Conservation (phyloP, 129 eudicot species). For the Chrysanthemum seticuspe region DNA sequence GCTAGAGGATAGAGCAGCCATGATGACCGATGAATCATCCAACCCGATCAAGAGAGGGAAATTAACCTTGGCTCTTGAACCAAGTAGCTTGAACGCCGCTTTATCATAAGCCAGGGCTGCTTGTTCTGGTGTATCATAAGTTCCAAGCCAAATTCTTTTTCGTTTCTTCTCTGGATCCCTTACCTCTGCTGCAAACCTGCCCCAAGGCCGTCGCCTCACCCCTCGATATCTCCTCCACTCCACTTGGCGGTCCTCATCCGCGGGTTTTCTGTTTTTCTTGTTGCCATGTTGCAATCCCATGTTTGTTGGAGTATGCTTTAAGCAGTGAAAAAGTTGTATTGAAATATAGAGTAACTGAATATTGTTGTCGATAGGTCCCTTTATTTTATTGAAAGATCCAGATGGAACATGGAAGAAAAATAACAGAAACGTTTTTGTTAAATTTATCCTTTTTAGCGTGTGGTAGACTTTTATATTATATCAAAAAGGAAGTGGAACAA, state of each 20-base stretch:
- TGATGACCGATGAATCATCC: slow-evolving; percentile 12
- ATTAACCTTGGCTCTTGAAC: slow-evolving; percentile 40
- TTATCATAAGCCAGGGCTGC: slow-evolving; percentile 37
- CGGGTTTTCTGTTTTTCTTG: slow-evolving; percentile 4
- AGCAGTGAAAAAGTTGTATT: neutral
- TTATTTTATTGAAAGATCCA: neutral
- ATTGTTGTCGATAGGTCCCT: neutral
- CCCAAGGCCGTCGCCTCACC: slow-evolving; percentile 38
- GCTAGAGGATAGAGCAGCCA: slow-evolving; percentile 8
- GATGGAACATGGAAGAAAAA: no score
- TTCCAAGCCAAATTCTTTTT: slow-evolving; percentile 35
- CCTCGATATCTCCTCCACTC: slow-evolving; percentile 35
- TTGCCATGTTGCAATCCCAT: slow-evolving; percentile 16
- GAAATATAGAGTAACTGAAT: no score
- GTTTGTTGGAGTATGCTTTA: neutral
- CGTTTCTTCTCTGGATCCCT: slow-evolving; percentile 32
- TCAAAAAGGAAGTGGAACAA: no score
- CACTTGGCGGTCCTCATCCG: neutral
- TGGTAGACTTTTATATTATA: no score
- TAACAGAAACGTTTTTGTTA: no score
- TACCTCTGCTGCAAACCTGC: slow-evolving; percentile 38
- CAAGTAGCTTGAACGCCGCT: slow-evolving; percentile 35
- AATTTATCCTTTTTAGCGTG: no score
- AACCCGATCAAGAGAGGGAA: slow-evolving; percentile 30
- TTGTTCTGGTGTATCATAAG: slow-evolving; percentile 29